Evolutionary conservation across 352 stramenopile genomes (phyloP), one percentile per base, ranked within the genome.

Genomic region (Globisporangium paddicum): DNA sequence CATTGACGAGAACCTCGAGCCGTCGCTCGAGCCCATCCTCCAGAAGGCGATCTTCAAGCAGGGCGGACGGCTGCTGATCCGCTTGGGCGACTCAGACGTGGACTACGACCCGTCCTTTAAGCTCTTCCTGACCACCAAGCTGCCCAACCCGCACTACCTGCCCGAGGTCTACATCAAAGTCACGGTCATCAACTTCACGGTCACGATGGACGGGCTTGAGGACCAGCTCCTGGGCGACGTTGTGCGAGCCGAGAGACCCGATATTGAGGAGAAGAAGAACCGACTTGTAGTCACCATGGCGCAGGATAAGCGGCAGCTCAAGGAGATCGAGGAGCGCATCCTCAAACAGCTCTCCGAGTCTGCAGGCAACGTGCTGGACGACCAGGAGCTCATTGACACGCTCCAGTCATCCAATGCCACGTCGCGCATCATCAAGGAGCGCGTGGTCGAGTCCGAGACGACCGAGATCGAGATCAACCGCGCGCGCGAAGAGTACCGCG

Each of bases 121-220:
- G 60, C 67, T 98, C 14, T 97, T 93, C 58, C 72, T 98, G 40
- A 98, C 93, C 0, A 98, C 93, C 0, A 98, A 98, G 63, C 71
- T 97, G 19, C 80, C 93, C 6, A 98, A 98, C 58, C 93, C 93
- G 8, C 93, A 98, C 69, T 98, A 98, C 60, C 67, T 98, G 8
- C 93, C 93, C 0, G 93, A 98, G 32, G 86, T 98, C 5, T 98
- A 95, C 76, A 98, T 98, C 67, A 98, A 98, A 67, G 93, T 98
- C 41, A 98, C 92, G 3, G 79, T 98, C 11, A 98, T 98, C 70
- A 98, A 98, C 69, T 98, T 98, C 64, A 98, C 93, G 1, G 90
- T 98, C 46, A 98, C 93, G 16, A 96, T 98, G 83, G 84, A 96
- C 19, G 93, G 93, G 0, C 64, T 98, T 13, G 92, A 97, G 48